These are phyloP conservation scores for Fusarium sp. DNA, from an alignment of 2,329 filamentous ascomycete genomes.

Conservation along the genomic window DNA sequence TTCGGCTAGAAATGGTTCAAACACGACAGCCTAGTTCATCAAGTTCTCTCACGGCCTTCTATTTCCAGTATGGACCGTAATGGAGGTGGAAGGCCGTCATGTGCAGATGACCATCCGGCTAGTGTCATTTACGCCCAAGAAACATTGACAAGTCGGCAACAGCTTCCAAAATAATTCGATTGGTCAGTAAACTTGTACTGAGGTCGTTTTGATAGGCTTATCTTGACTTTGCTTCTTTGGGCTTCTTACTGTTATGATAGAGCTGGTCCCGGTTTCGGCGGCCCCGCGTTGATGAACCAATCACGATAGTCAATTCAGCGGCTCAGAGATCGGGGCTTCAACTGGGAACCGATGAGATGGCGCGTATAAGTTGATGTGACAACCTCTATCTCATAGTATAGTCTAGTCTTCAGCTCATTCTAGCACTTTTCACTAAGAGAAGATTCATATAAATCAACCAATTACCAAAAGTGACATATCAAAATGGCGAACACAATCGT, in stretches of 20 bases:
- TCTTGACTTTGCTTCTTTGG: constrained; percentile 10
- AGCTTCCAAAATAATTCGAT: neutral
- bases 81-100: constrained; percentile 25
- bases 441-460: neutral
- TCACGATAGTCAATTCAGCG: constrained; percentile 11
- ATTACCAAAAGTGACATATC: neutral
- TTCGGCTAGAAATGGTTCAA: constrained; percentile 9
- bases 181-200: constrained; percentile 3
- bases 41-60: constrained; percentile 33
- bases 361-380: constrained; percentile 19
- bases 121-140: constrained; percentile 35
- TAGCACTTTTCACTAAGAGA: neutral
- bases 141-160: constrained; percentile 1
- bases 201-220: constrained; percentile 5
- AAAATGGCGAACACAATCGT: constrained; percentile 51
- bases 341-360: constrained; percentile 19
- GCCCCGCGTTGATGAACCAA: constrained; percentile 18
- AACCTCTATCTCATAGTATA: constrained; percentile 4
- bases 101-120: constrained; percentile 5
- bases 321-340: constrained; percentile 32
- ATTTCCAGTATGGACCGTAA: constrained; percentile 10
- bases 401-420: neutral
- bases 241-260: neutral
- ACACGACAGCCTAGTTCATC: neutral
- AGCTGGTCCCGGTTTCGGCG: constrained; percentile 21